Conservation (phyloP, 2,329 filamentous ascomycete species). For the Xylariomycetidae sp. region DNA sequence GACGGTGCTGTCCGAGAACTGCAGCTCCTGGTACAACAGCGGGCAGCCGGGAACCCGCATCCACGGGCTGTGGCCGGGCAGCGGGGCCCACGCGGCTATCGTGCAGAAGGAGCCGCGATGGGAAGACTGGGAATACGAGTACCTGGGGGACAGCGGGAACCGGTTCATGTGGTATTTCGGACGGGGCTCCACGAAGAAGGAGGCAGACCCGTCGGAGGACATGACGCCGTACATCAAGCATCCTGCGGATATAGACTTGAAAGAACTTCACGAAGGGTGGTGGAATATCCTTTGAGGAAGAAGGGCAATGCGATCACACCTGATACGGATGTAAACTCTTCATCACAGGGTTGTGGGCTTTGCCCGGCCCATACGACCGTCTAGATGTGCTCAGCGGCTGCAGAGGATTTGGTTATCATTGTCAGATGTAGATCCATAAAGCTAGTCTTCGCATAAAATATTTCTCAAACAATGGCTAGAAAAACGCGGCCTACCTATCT, state of each 20-base stretch:
- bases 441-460: too few relatives aligned
- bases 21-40: slow-evolving; percentile 70
- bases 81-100: slow-evolving; percentile 56
- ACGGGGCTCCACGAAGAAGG: slow-evolving; percentile 60
- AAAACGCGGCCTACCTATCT: too few relatives aligned
- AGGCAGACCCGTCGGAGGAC: slow-evolving; percentile 51
- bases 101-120: slow-evolving; percentile 50
- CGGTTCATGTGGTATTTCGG: slow-evolving; percentile 61
- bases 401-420: too few relatives aligned
- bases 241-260: slow-evolving; percentile 53
- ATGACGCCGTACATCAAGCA: slow-evolving; percentile 59
- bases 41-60: slow-evolving; percentile 57
- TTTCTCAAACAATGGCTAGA: too few relatives aligned
- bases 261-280: slow-evolving; percentile 64
- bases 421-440: too few relatives aligned
- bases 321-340: too few relatives aligned
- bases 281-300: slow-evolving; percentile 39
- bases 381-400: too few relatives aligned
- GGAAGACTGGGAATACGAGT: slow-evolving; percentile 52
- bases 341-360: too few relatives aligned
- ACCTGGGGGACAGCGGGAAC: slow-evolving; percentile 39
- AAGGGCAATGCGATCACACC: not conserved
- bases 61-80: slow-evolving; percentile 67
- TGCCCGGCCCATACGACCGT: too few relatives aligned
- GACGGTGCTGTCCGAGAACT: slow-evolving; percentile 56